phyloP scores from a whole-genome alignment of 805 yeast species.

The Wickerhamiella spandovensis region DNA sequence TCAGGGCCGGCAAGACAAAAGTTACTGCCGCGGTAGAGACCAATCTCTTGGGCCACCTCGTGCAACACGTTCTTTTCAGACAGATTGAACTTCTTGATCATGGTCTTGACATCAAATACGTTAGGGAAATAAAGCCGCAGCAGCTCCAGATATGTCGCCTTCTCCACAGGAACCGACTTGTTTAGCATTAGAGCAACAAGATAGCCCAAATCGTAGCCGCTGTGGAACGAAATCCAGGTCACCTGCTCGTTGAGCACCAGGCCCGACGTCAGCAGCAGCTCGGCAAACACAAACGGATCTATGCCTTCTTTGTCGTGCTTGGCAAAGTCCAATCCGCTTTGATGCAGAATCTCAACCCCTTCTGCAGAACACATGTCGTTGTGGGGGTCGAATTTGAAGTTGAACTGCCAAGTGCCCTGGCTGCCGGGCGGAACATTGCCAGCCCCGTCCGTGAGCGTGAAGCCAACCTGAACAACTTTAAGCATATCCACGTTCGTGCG shows the following conservation, averaged over 20 bases:
- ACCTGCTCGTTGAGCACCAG: slow-evolving; percentile 55
- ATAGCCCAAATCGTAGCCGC: slow-evolving; percentile 91
- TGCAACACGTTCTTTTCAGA: slow-evolving; percentile 25
- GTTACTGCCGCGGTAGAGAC: slow-evolving; percentile 24
- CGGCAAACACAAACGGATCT: slow-evolving; percentile 67
- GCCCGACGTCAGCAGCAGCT: slow-evolving; percentile 74
- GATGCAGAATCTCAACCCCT: slow-evolving; percentile 62
- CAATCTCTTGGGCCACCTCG: slow-evolving; percentile 32
- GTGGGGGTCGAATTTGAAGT: slow-evolving; percentile 66
- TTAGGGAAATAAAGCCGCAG: slow-evolving; percentile 63
- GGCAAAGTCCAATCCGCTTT: slow-evolving; percentile 71
- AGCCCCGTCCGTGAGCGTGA: slow-evolving; percentile 54
- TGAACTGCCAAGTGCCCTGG: slow-evolving; percentile 91
- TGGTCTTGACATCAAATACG: slow-evolving; percentile 63
- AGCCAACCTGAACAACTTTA: slow-evolving; percentile 74
- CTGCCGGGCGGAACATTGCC: slow-evolving; percentile 58
- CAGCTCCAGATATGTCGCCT: slow-evolving; percentile 63
- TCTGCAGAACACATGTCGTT: slow-evolving; percentile 78
- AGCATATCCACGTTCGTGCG: slow-evolving; percentile 81
- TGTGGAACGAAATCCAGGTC: slow-evolving; percentile 85
- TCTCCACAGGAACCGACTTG: slow-evolving; percentile 64
- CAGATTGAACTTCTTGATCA: slow-evolving; percentile 26
- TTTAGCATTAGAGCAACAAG: slow-evolving; percentile 64
- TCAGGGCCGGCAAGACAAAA: slow-evolving; percentile 34
- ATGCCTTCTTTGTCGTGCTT: slow-evolving; percentile 68